Evolutionary conservation across 2,329 filamentous ascomycete genomes (phyloP).

Genomic region (Penicillium nordicum): DNA sequence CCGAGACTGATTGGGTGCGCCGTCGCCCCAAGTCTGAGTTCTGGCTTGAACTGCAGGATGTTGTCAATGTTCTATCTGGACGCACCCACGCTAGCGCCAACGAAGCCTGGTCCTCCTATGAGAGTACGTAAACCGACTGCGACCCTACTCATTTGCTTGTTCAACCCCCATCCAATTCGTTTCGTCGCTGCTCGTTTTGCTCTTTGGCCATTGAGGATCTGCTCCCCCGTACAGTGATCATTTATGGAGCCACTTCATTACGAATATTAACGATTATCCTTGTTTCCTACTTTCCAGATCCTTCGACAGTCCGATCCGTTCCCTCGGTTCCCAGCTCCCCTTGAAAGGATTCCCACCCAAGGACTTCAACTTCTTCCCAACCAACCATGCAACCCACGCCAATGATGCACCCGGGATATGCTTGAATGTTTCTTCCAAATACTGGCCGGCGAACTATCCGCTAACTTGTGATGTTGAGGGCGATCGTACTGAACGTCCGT

Average conservation of each 20-base stretch:
- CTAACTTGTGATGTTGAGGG: neutral
- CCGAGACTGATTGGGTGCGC: conserved; percentile 90
- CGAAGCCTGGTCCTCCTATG: conserved; percentile 30
- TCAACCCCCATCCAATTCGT: neutral
- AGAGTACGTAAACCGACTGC: conserved; percentile 25
- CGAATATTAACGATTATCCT: conserved; percentile 16
- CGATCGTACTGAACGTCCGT: conserved; percentile 10
- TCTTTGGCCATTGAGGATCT: neutral
- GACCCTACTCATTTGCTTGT: conserved; percentile 3
- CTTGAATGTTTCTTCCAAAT: neutral
- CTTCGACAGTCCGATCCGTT: conserved; percentile 14
- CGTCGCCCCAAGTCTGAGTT: conserved; percentile 78
- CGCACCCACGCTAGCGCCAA: conserved; percentile 48
- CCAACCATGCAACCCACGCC: conserved; percentile 2
- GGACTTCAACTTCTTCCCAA: conserved; percentile 3
- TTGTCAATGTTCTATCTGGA: conserved; percentile 81
- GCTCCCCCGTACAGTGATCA: neutral
- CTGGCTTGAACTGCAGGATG: conserved; percentile 76
- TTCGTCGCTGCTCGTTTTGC: neutral
- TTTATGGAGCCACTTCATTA: neutral
- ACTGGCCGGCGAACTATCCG: neutral
- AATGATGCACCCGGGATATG: neutral
- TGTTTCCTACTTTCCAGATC: conserved; percentile 13
- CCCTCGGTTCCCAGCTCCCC: conserved; percentile 20
- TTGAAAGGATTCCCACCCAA: conserved; percentile 11